Evolutionary conservation across 306 rosid species (phyloP), one percentile per base, ranked within the genome.

Genomic region (Vigna radiata): DNA sequence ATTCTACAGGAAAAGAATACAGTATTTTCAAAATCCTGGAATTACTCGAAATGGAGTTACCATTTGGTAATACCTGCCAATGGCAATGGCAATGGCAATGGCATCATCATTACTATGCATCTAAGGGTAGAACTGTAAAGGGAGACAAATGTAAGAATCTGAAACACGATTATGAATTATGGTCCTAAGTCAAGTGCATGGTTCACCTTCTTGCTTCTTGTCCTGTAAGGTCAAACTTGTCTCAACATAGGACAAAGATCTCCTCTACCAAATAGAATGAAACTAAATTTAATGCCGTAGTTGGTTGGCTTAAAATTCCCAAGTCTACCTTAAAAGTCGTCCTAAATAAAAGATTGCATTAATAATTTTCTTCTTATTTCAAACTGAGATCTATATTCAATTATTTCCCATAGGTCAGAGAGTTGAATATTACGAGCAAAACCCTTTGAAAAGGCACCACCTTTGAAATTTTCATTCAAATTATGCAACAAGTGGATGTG

Each of bases 11-110:
- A 61, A 69, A 65, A 66, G 52, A 50, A 47, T 48, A 16, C 48
- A 23, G 73, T 49, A 77, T 78, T 77, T 49, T 54, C 80, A 31
- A 73, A 46, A 67, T 81, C 54, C 23, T 71, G 83, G 17, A 69
- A 39, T 80, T 77, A 74, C 83, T 80, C 2, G 43, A 71, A 85
- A 82, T 44, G 82, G 80, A 61, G 68, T 55, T 81, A 60, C 78
- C 25, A 53, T 77, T 77, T 53, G 46, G 5, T 25, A 52, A 43
- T 43, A 65, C 67, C 46, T 72, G 64, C 52, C 37, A 12, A 33
- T 39, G 44, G 11, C 44, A 8, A 39, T 39, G 44, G 44, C 9
- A 29, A 29, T 29, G 33, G 2, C 2, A 55, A n/a, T 69, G 73
- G 50, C 55, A 31, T 17, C 11, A 25, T 25, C 3, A 25, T 25